Evolutionary conservation across 148 eudicot species (phyloP), one percentile per base, ranked within the genome.

Genomic region (Chenopodium suecicum): DNA sequence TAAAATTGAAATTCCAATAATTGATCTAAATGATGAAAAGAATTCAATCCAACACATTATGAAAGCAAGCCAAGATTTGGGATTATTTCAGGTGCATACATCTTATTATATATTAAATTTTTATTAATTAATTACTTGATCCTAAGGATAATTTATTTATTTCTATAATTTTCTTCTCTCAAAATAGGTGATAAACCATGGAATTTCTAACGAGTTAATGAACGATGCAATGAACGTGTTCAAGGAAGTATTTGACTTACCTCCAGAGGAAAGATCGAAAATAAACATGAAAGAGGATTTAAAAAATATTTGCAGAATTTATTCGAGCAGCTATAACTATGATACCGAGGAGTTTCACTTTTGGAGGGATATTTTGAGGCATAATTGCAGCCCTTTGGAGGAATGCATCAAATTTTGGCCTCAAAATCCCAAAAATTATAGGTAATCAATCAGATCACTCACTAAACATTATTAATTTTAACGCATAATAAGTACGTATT

Each of bases 131-230:
- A 41, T 41, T 2, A 10, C 5, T 41, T 41, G 44, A 41, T 41
- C 66, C 32, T 29, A 0, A 14, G 34, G 52, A 69, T 8, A 10
- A 14, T 22, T 82, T 16, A 77, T 62, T 60, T 77, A 82, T 62
- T 41, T 5, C 7, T 41, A 77, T 71, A 19, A 34, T 82, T 23
- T 12, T 71, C 70, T 5, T 82, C 47, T 41, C 44, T 41, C 44
- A 41, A 41, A 41, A 41, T 22, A 82, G 84, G 76, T 77, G 44
- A 41, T 82, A 20, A 82, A 82, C 50, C 84, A 82, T 70, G 84
- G 76, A 70, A 47, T 82, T 69, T 2, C 75, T 20, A 70, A 9
- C 0, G 50, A 70, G 22, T 1, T 77, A 9, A 82, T 77, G 60
- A 16, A 60, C 1, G 65, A 77, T 11, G 71, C 76, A 14, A 70